Evolutionary conservation across 345 rosid genomes (phyloP).

Genomic region (Physaria fendleri): DNA sequence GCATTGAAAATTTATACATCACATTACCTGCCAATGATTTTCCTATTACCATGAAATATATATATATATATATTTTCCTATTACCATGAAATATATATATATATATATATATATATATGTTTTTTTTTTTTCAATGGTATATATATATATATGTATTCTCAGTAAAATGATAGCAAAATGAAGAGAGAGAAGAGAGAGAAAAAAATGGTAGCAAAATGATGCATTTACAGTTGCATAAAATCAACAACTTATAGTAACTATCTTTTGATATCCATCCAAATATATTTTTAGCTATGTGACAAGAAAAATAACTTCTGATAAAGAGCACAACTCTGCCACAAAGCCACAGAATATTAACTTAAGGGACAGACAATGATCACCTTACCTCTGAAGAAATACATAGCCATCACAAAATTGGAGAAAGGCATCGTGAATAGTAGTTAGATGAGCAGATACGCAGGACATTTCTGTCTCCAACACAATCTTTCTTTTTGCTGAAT

Average conservation of each 20-base stretch:
- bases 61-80: not conserved
- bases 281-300: slow-evolving; percentile 1
- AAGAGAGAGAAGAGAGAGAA: too few relatives aligned
- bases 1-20: slow-evolving; percentile 3
- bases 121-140: not conserved
- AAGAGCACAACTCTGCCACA: not conserved
- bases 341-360: slow-evolving; percentile 9
- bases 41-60: not conserved
- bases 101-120: not conserved
- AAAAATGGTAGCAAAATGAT: not conserved
- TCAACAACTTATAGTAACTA: not conserved
- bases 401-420: slow-evolving; percentile 46
- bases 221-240: not conserved
- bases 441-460: slow-evolving; percentile 36
- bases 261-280: slow-evolving; percentile 2
- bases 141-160: not conserved
- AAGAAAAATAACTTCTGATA: not conserved
- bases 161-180: not conserved
- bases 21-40: slow-evolving; percentile 6
- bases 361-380: slow-evolving; percentile 17
- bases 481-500: slow-evolving; percentile 48
- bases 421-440: slow-evolving; percentile 49
- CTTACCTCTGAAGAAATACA: slow-evolving; percentile 47
- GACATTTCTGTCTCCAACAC: slow-evolving; percentile 38
- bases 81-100: not conserved